Evolutionary conservation across 73 alveolate species (phyloP), one percentile per base, ranked within the genome.

Genomic region (Stentor coeruleus): DNA sequence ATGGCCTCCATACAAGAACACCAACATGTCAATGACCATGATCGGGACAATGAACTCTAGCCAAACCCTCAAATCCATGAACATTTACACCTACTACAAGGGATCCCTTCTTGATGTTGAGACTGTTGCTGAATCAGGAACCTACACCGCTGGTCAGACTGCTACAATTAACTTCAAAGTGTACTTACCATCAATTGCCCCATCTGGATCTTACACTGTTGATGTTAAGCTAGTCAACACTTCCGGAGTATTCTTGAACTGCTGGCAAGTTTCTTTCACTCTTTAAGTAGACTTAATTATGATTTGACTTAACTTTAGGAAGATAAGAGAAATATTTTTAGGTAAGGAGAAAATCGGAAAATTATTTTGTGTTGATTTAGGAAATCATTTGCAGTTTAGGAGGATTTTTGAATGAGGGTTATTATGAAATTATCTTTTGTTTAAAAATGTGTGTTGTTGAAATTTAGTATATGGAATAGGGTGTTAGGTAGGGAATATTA

Each of bases 251-350:
- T 57, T 57, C 73, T 57, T 57, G 28, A 57, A 57, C 2, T 57
- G 73, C 73, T 57, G 73, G 73, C 35, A 31, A 57, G 73, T 57
- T 31, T 20, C 73, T 57, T 57, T 57, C 28, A 57, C 73, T 31
- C 28, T 57, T n/a, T n/a, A n/a, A n/a, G n/a, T n/a, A n/a, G n/a
- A n/a, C n/a, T n/a, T n/a, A n/a, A n/a, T n/a, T n/a, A n/a, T n/a
- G n/a, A n/a, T n/a, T n/a, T n/a, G n/a, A n/a, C n/a, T n/a, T n/a
- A n/a, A n/a, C n/a, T n/a, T n/a, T n/a, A n/a, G n/a, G n/a, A n/a
- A n/a, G n/a, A n/a, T n/a, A n/a, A n/a, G n/a, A n/a, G n/a, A n/a
- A n/a, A n/a, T n/a, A n/a, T n/a, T n/a, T n/a, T n/a, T n/a, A n/a
- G n/a, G n/a, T n/a, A n/a, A n/a, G n/a, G n/a, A n/a, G n/a, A n/a